These are phyloP conservation scores for Aspergillus pseudoterreus DNA, from an alignment of 2,329 filamentous ascomycete genomes.

Conservation along the genomic window DNA sequence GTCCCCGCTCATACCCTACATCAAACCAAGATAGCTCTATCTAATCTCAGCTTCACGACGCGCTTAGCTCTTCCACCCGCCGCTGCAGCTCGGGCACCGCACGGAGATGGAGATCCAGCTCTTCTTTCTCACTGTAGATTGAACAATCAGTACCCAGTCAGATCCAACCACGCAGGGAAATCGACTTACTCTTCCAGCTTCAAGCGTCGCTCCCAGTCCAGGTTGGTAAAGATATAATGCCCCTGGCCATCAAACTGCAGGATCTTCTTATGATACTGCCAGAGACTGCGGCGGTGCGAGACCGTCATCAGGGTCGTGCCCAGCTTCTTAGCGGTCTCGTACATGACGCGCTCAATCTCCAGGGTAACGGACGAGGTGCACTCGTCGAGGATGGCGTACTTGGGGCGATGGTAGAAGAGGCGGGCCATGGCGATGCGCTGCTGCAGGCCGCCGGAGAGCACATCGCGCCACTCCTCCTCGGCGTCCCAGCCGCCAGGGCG, in stretches of 20 bases:
- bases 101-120: constrained; percentile 78
- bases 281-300: constrained; percentile 82
- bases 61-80: constrained; percentile 74
- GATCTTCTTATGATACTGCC: constrained; percentile 94
- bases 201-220: constrained; percentile 83
- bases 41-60: constrained; percentile 14
- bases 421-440: constrained; percentile 96
- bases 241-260: constrained; percentile 96
- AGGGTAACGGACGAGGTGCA: constrained; percentile 94
- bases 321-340: constrained; percentile 86
- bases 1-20: too few relatives aligned
- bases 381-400: constrained; percentile 94
- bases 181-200: constrained; percentile 71
- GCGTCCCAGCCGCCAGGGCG: constrained; percentile 83
- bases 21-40: neutral
- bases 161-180: neutral
- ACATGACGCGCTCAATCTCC: constrained; percentile 93
- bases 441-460: constrained; percentile 86
- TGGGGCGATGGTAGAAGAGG: constrained; percentile 87
- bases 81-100: constrained; percentile 85
- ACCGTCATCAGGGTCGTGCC: constrained; percentile 98
- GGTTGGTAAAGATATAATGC: constrained; percentile 78
- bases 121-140: constrained; percentile 71
- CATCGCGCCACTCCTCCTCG: constrained; percentile 94
- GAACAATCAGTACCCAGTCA: neutral